Evolutionary conservation across 352 stramenopile genomes (phyloP), one percentile per base, ranked within the genome.

Genomic region (Phytophthora niederhauseri): DNA sequence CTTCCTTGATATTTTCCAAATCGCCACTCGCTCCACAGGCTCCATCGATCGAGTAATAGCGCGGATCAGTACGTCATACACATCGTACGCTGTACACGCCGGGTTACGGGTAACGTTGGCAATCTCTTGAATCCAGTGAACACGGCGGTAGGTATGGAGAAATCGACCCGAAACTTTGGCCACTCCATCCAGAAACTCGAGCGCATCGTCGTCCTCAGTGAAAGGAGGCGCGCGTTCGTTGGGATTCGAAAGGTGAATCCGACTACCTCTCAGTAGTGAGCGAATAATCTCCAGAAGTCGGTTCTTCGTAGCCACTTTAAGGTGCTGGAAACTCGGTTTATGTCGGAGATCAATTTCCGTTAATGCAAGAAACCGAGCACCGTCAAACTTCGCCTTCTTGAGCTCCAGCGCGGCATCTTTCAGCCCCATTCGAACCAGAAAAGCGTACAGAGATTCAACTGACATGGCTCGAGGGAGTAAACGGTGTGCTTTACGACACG

Each of bases 381-480:
- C 83, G 17, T 78, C 64, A 24, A 92, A 66, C 17, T 77, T 76
- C 12, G 78, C 70, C 12, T 73, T 78, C 2, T 64, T 72, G 17
- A 93, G 56, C 46, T 91, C 80, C 2, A 59, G 20, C 0, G 85
- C 83, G 8, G 78, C 82, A 8, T 92, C 82, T 7, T 75, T 63
- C 14, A 87, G 63, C 30, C 81, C 70, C 76, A 87, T 84, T 15
- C 76, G 76, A n/a, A 70, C 34, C 2, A 95, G 64, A 57, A 95
- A 91, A 2, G 68, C 81, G 45, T 70, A 61, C 24, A 95, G 49
- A 9, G 68, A 66, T 5, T 68, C 57, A 0, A 75, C 30, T 0
- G 85, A 87, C 87, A 95, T 93, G 11, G 83, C 69, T 17, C 87
- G 81, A 1, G 87, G 79, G 7, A 72, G 73, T n/a, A 84, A 70